Conservation (phyloP, 2,329 filamentous ascomycete species). For the Mycogone perniciosa region DNA sequence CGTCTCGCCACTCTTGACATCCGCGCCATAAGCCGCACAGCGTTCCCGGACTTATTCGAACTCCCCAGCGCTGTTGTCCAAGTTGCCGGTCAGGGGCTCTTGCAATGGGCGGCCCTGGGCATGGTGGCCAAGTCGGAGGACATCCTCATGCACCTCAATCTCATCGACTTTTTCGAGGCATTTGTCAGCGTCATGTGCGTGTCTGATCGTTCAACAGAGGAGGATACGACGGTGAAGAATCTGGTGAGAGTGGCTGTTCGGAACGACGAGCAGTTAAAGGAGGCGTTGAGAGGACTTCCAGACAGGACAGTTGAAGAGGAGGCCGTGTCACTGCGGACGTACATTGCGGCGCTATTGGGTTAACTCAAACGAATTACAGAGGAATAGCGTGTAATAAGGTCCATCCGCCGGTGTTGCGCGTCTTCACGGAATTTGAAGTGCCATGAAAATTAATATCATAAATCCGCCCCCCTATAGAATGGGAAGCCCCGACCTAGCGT, state of each 20-base stretch:
- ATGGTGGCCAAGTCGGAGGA: slow-evolving; percentile 50
- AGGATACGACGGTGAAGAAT: slow-evolving; percentile 30
- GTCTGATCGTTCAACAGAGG: slow-evolving; percentile 28
- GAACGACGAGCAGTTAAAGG: slow-evolving; percentile 33
- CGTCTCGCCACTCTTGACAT: slow-evolving; percentile 44
- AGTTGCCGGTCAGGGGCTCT: slow-evolving; percentile 31
- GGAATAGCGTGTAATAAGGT: too few species aligned
- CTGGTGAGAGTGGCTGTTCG: slow-evolving; percentile 37
- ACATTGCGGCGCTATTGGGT: slow-evolving; percentile 36
- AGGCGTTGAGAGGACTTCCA: slow-evolving; percentile 36
- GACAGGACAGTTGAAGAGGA: slow-evolving; percentile 47
- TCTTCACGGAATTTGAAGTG: background rate
- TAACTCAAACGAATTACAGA: slow-evolving; percentile 12
- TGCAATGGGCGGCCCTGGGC: slow-evolving; percentile 44
- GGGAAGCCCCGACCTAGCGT: slow-evolving; percentile 1
- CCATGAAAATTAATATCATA: background rate
- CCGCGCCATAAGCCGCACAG: slow-evolving; percentile 30
- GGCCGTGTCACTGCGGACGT: slow-evolving; percentile 39
- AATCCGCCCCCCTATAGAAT: background rate
- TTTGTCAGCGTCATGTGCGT: slow-evolving; percentile 43
- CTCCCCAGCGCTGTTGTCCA: slow-evolving; percentile 16
- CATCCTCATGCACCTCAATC: slow-evolving; percentile 42
- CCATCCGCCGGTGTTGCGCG: background rate
- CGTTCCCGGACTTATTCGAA: slow-evolving; percentile 30
- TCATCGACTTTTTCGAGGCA: slow-evolving; percentile 49